phyloP scores from a whole-genome alignment of 176 grass and related monocot species.

The Hordeum marinum region DNA sequence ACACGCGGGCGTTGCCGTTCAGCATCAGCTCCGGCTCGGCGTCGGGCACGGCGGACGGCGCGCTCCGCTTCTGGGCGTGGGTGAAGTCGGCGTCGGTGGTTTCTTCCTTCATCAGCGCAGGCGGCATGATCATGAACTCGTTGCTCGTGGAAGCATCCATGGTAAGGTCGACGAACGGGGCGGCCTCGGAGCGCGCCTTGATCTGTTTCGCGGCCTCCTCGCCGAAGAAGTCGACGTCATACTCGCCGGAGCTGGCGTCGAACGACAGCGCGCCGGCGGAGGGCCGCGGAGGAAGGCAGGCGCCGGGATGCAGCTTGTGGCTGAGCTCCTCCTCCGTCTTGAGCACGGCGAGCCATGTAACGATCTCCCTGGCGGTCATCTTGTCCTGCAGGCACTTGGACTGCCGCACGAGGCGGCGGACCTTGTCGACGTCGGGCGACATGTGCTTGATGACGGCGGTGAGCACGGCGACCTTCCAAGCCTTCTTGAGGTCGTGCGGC shows the following conservation, averaged over 20 bases:
- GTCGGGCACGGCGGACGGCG: neutral
- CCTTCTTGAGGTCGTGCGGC: conserved; percentile 94
- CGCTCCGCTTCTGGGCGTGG: conserved; percentile 48
- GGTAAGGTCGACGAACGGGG: conserved; percentile 19
- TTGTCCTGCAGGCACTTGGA: conserved; percentile 93
- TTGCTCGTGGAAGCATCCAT: conserved; percentile 19
- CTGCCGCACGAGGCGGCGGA: conserved; percentile 73
- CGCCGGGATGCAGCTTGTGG: conserved; percentile 46
- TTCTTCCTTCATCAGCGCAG: conserved; percentile 59
- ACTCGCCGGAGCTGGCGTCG: conserved; percentile 47
- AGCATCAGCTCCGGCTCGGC: conserved; percentile 37
- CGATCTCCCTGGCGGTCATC: conserved; percentile 90
- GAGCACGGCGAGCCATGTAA: conserved; percentile 71
- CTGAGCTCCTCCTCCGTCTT: conserved; percentile 76
- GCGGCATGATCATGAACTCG: conserved; percentile 17
- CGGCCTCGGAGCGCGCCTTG: neutral
- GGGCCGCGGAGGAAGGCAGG: conserved; percentile 9
- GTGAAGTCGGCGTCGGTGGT: conserved; percentile 23
- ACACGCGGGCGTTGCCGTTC: conserved; percentile 34
- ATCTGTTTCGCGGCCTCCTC: conserved; percentile 18
- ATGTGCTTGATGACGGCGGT: conserved; percentile 91
- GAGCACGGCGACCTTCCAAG: conserved; percentile 90
- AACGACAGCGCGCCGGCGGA: conserved; percentile 31
- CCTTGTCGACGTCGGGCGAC: conserved; percentile 81
- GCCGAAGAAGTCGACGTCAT: conserved; percentile 51